A percentile compares a stretch with the other conserved stretches of the same genome.
Evolutionary conservation across 306 rosid species (phyloP).

Genomic region (Citrullus colocynthis): DNA sequence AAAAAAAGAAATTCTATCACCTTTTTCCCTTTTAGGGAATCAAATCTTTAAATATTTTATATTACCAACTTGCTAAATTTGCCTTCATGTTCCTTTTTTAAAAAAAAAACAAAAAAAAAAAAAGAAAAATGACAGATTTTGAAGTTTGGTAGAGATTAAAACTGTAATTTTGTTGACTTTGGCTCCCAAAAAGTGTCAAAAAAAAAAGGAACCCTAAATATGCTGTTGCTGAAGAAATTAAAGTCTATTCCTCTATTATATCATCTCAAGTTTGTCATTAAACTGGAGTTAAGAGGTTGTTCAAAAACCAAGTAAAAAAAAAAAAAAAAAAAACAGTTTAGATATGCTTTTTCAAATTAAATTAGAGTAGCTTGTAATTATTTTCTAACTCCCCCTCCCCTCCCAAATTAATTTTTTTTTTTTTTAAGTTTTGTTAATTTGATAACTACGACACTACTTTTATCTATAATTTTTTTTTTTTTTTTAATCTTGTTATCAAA

Average conservation of each 20-base stretch:
- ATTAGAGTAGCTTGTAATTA: neutral
- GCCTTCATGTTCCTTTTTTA: neutral
- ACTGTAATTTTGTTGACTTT: slow-evolving; percentile 7
- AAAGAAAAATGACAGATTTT: neutral
- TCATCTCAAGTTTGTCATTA: neutral
- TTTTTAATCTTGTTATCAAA: too few species aligned
- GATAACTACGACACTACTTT: too few species aligned
- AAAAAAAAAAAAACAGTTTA: neutral
- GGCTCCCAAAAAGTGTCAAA: neutral
- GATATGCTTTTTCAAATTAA: neutral
- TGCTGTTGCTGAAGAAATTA: neutral
- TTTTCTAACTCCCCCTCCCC: neutral
- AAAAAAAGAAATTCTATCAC: neutral
- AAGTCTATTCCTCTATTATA: neutral
- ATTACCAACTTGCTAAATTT: slow-evolving; percentile 3
- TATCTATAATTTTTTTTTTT: too few species aligned
- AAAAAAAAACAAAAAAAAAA: too few species aligned
- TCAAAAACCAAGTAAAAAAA: neutral
- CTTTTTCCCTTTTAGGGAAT: slow-evolving; percentile 5
- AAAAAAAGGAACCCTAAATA: neutral
- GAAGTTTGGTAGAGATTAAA: neutral
- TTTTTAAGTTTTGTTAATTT: too few species aligned
- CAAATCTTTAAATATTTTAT: neutral
- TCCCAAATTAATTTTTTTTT: neutral
- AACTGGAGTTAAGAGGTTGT: neutral